Evolutionary conservation across 495 filamentous ascomycete genomes (phyloP).

Genomic region (Staphylotrichum tortipilum): DNA sequence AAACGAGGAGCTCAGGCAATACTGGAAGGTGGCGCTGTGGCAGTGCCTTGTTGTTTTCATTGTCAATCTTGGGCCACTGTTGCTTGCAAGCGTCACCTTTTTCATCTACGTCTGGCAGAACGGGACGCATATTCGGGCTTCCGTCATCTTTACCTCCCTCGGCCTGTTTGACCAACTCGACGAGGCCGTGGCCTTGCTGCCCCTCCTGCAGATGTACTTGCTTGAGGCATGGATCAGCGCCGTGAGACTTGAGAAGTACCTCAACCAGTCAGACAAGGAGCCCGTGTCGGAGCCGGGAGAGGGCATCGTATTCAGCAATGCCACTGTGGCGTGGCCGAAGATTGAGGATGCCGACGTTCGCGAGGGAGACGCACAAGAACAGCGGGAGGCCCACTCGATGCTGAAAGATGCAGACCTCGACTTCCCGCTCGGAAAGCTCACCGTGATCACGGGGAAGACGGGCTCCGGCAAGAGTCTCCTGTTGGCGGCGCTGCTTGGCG

Average conservation of each 20-base stretch:
- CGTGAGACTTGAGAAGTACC: conserved; percentile 21
- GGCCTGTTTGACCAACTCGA: conserved; percentile 25
- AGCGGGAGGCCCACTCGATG: conserved; percentile 13
- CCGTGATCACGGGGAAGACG: conserved; percentile 48
- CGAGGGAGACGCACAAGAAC: conserved; percentile 7
- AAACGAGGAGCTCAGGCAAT: conserved; percentile 48
- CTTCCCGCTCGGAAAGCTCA: conserved; percentile 52
- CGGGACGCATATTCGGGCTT: conserved; percentile 15
- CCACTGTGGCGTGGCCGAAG: conserved; percentile 22
- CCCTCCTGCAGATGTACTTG: conserved; percentile 16
- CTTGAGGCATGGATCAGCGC: conserved; percentile 23
- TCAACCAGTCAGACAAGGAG: conserved; percentile 17
- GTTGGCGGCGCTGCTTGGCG: conserved; percentile 48
- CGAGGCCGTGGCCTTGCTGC: conserved; percentile 16
- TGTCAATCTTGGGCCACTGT: conserved; percentile 56
- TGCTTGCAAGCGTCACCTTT: conserved; percentile 54
- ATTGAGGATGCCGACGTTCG: conserved; percentile 16
- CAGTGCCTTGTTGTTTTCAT: conserved; percentile 40
- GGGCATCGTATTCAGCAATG: conserved; percentile 16
- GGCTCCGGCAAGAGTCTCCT: conserved; percentile 53
- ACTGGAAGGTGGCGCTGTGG: conserved; percentile 49
- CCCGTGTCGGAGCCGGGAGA: conserved; percentile 10
- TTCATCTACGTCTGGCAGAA: conserved; percentile 45
- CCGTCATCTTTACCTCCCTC: conserved; percentile 23
- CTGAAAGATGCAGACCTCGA: conserved; percentile 47